phyloP scores from a whole-genome alignment of 495 filamentous ascomycete genomes.

The Parathielavia hyrcaniae region DNA sequence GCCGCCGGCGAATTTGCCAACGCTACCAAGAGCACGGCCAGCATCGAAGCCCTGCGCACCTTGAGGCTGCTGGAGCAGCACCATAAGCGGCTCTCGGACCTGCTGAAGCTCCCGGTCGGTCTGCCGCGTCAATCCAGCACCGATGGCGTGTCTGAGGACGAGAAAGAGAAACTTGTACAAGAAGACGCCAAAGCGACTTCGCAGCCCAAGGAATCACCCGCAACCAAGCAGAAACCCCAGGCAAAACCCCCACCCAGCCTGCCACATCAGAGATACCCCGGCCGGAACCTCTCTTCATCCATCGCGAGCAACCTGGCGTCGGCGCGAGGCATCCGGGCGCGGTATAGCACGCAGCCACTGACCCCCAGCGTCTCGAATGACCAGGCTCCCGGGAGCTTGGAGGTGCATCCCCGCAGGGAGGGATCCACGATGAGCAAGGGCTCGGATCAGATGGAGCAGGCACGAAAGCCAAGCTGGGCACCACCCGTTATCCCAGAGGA shows the following conservation, averaged over 20 bases:
- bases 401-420: conserved; percentile 49
- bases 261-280: conserved; percentile 43
- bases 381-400: conserved; percentile 67
- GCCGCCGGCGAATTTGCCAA: conserved; percentile 87
- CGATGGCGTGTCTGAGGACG: conserved; percentile 37
- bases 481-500: conserved; percentile 35
- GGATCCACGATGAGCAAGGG: conserved; percentile 36
- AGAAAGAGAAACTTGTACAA: conserved; percentile 31
- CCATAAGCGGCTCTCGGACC: conserved; percentile 69
- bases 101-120: conserved; percentile 65
- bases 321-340: conserved; percentile 75
- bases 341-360: conserved; percentile 54
- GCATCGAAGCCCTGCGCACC: conserved; percentile 78
- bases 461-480: conserved; percentile 41
- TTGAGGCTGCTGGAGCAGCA: conserved; percentile 79
- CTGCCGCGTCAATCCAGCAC: conserved; percentile 44
- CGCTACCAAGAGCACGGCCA: conserved; percentile 65
- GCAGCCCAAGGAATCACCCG: conserved; percentile 18
- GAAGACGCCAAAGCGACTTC: conserved; percentile 14
- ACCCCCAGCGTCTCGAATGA: conserved; percentile 68
- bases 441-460: conserved; percentile 31
- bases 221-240: conserved; percentile 25
- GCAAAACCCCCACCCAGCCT: conserved; percentile 44
- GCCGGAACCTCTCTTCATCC: conserved; percentile 68
- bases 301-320: conserved; percentile 89